These are phyloP conservation scores for Rhodotorula sp. DNA, from an alignment of 1,284 basidiomycete species.

Conservation along the genomic window DNA sequence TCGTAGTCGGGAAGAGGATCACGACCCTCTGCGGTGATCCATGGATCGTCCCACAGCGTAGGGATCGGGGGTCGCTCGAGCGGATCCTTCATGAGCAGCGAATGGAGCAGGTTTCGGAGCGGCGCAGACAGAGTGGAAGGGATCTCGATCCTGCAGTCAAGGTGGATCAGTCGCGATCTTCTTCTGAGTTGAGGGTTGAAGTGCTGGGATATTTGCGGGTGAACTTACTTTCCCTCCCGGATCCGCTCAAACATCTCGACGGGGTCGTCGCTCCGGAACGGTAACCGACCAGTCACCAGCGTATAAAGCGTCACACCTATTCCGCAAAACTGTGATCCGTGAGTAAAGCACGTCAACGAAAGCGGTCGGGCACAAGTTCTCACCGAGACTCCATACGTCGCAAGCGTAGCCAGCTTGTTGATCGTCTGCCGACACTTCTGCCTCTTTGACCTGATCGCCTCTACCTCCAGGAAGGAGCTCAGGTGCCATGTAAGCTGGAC, in stretches of 20 bases:
- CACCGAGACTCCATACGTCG: slow-evolving; percentile 58
- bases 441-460: not conserved
- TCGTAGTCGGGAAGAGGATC: slow-evolving; percentile 51
- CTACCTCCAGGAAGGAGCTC: slow-evolving; percentile 48
- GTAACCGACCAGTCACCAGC: slow-evolving; percentile 56
- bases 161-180: not conserved
- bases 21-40: slow-evolving; percentile 50
- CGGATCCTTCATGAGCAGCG: slow-evolving; percentile 52
- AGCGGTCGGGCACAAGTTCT: slow-evolving; percentile 10
- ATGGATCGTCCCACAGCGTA: slow-evolving; percentile 51
- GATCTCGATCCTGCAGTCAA: slow-evolving; percentile 9
- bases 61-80: slow-evolving; percentile 47
- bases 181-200: not conserved
- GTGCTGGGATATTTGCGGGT: not conserved
- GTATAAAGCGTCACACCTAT: slow-evolving; percentile 58
- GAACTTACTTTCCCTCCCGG: slow-evolving; percentile 51
- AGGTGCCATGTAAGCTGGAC: slow-evolving; percentile 59
- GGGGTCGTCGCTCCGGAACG: slow-evolving; percentile 55
- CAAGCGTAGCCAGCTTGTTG: slow-evolving; percentile 52
- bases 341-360: not conserved
- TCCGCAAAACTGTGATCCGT: not conserved
- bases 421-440: slow-evolving; percentile 26
- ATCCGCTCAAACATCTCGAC: slow-evolving; percentile 56
- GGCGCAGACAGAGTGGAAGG: slow-evolving; percentile 16
- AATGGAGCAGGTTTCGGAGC: slow-evolving; percentile 47